phyloP scores from a whole-genome alignment of 805 yeast species.

The Yarrowia keelungensis region DNA sequence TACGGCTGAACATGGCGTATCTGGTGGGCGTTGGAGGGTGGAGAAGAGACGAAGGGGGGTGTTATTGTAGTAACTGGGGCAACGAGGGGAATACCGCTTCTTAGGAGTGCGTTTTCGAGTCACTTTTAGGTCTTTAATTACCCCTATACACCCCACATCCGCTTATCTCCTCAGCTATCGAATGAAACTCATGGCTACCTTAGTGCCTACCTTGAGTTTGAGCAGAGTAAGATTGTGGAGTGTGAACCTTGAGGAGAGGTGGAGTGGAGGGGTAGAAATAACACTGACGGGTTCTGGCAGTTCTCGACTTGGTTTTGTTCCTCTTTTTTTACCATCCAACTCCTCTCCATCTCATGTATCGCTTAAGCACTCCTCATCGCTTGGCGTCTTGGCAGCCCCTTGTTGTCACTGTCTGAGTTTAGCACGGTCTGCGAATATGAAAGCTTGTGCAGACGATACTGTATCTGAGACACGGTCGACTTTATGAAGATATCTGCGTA shows the following conservation, averaged over 20 bases:
- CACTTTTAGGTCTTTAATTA: too few species aligned
- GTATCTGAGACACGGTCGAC: not conserved
- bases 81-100: too few species aligned
- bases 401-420: not conserved
- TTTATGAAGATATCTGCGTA: not conserved
- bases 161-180: not conserved
- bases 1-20: slow-evolving; percentile 2
- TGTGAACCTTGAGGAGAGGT: not conserved
- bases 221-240: not conserved
- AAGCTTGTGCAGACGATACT: not conserved
- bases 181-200: not conserved
- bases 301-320: too few species aligned
- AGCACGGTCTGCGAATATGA: not conserved
- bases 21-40: slow-evolving; percentile 3
- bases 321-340: too few species aligned
- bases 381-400: slow-evolving; percentile 4
- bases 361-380: not conserved
- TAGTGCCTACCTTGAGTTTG: slow-evolving; percentile 11
- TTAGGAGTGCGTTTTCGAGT: too few species aligned
- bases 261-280: not conserved
- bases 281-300: too few species aligned
- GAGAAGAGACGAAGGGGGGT: too few species aligned
- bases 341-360: not conserved
- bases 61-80: too few species aligned
- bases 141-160: not conserved